Conservation (phyloP, 192 early-diverging fungal genomes). For the Podila clonocystis region DNA sequence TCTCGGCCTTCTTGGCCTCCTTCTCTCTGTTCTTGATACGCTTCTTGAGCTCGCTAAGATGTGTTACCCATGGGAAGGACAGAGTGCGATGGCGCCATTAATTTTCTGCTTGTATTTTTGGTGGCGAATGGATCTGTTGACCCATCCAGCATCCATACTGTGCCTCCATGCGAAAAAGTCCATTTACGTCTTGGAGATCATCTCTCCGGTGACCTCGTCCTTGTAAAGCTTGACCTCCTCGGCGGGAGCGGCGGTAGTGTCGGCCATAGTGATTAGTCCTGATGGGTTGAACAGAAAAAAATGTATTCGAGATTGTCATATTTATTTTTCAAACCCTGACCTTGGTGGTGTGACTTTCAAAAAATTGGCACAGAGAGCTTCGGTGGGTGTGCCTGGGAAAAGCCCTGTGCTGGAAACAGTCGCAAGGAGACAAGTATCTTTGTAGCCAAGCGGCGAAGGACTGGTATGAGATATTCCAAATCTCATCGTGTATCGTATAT, state of each 20-base stretch:
- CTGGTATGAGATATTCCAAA: too few species aligned
- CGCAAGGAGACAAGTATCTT: too few species aligned
- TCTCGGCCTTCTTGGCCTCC: slow-evolving; percentile 78
- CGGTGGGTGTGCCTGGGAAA: too few species aligned
- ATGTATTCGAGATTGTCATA: too few species aligned
- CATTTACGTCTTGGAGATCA: slow-evolving; percentile 88
- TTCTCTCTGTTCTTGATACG: slow-evolving; percentile 90
- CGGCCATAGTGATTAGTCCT: slow-evolving; percentile 7
- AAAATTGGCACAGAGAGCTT: too few species aligned
- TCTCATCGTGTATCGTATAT: too few species aligned
- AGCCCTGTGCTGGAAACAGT: too few species aligned
- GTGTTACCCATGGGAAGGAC: not conserved
- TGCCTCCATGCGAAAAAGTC: too few species aligned
- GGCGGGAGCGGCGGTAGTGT: slow-evolving; percentile 14
- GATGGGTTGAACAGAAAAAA: slow-evolving; percentile 4
- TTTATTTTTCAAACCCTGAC: too few species aligned
- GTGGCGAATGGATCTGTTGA: slow-evolving; percentile 3
- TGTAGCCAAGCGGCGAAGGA: too few species aligned
- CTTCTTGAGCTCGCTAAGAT: slow-evolving; percentile 88
- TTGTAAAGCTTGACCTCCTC: slow-evolving; percentile 63
- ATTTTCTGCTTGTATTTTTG: not conserved
- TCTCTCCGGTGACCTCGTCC: slow-evolving; percentile 92
- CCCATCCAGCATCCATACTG: not conserved
- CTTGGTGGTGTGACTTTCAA: too few species aligned
- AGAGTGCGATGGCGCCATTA: too few species aligned